Base-by-base conservation (phyloP, 768 basidiomycete species). In the Filobasidium floriforme region DNA sequence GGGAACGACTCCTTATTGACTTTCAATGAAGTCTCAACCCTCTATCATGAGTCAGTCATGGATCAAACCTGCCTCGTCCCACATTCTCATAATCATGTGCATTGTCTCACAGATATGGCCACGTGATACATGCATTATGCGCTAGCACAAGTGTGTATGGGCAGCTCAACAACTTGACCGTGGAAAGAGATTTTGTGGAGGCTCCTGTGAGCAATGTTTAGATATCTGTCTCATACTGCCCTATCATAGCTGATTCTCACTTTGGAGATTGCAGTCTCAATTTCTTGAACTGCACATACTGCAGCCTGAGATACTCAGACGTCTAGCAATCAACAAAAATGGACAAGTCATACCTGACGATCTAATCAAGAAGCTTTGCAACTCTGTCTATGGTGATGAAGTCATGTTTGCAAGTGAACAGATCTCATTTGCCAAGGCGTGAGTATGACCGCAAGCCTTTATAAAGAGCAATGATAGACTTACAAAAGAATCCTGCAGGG, bases 1-100 rank as follows among this genome's bases (percentile, higher is more conserved):
- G 32, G 15, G 28, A 18, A 11, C 12, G 57, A 65, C 1, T 11
- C 64, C 9, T 51, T 24, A 32, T 26, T 65, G 40, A 44, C n/a
- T 11, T 65, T 46, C 57, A 22, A 4, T 10, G 59, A 65, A 11
- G 24, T 40, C n/a, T n/a, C n/a, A 5, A 59, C 55, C 5, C 37
- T 65, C 19, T 46, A 59, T 10, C 64, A 65, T 40, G 64, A 65
- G 46, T 49, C 5, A 49, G 46, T n/a, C n/a, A n/a, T n/a, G n/a
- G n/a, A n/a, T n/a, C n/a, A n/a, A n/a, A n/a, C n/a, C n/a, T n/a
- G n/a, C n/a, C n/a, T n/a, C n/a, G n/a, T n/a, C n/a, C n/a, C n/a
- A n/a, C n/a, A n/a, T n/a, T n/a, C 32, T 37, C 4, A 37, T 9
- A 37, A 37, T 37, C 9, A 4, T 4, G 32, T 4, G 9, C 9